phyloP scores from a whole-genome alignment of 257 asterid genomes.

The Solanum okadae region DNA sequence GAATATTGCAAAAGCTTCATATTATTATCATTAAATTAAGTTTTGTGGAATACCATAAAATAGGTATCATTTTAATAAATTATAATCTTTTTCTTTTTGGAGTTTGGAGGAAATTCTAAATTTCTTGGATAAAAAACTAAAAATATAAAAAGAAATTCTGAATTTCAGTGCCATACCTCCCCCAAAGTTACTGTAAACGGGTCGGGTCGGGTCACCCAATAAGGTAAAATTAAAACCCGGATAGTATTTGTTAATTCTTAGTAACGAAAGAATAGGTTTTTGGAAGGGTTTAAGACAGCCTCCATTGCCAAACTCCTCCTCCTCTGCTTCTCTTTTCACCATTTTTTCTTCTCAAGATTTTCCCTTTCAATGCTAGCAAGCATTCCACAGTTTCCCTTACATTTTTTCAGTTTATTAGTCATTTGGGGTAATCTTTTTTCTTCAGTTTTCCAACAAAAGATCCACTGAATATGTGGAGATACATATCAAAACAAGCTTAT shows the following conservation, averaged over 20 bases:
- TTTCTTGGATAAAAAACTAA: not conserved
- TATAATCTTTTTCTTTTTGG: not conserved
- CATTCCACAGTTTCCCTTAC: not conserved
- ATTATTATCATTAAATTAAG: no score
- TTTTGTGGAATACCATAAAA: not conserved
- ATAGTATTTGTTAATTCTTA: not conserved
- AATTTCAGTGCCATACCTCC: not conserved
- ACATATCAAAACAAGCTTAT: constrained; percentile 38
- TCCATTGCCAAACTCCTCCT: not conserved
- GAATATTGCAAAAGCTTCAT: not conserved
- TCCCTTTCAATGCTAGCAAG: not conserved
- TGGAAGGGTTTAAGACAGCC: constrained; percentile 67
- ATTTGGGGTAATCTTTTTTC: not conserved
- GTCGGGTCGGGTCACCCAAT: not conserved
- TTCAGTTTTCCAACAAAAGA: not conserved
- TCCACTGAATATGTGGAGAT: constrained; percentile 73
- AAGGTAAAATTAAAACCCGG: not conserved
- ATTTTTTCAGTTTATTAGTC: not conserved
- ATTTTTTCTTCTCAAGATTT: not conserved
- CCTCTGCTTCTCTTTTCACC: not conserved
- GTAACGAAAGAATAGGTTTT: constrained; percentile 25
- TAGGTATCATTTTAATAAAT: no score
- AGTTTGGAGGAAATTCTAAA: not conserved
- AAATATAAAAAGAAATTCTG: not conserved
- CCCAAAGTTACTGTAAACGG: not conserved